Conservation (phyloP, 2,329 filamentous ascomycete species). For the Trichoderma brevicompactum region DNA sequence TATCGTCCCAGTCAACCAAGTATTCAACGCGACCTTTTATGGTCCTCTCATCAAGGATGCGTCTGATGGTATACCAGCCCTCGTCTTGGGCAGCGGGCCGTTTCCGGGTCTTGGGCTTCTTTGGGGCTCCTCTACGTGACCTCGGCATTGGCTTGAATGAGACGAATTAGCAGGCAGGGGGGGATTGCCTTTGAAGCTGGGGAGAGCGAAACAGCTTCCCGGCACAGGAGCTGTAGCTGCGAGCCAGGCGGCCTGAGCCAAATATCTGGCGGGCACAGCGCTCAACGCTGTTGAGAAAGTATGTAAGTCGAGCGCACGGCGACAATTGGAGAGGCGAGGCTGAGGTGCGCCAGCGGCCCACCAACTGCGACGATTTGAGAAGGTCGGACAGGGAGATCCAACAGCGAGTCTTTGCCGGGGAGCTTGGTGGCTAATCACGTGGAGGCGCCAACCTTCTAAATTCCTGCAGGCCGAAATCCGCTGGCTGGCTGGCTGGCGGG, state of each 20-base stretch:
- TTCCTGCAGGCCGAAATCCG: constrained; percentile 14
- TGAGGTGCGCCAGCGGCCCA: constrained; percentile 30
- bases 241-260: constrained; percentile 33
- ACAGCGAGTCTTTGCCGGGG: constrained; percentile 11
- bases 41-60: constrained; percentile 43
- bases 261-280: constrained; percentile 38
- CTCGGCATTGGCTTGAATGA: constrained; percentile 41
- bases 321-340: constrained; percentile 33
- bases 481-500: constrained; percentile 16
- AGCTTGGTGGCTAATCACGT: constrained; percentile 31
- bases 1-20: constrained; percentile 47
- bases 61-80: constrained; percentile 43
- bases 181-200: background rate
- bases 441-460: constrained; percentile 28
- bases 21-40: constrained; percentile 40
- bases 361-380: constrained; percentile 22
- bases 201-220: constrained; percentile 14
- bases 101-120: constrained; percentile 33
- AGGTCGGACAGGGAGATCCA: constrained; percentile 17
- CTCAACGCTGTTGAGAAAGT: constrained; percentile 38
- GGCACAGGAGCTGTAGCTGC: constrained; percentile 19
- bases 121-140: constrained; percentile 34
- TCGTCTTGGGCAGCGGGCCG: constrained; percentile 32
- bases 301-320: constrained; percentile 41
- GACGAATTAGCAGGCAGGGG: constrained; percentile 4